Percentiles rank a stretch among this genome's conserved stretches.
phyloP scores from a whole-genome alignment of 345 rosid genomes.

The Boechera stricta region DNA sequence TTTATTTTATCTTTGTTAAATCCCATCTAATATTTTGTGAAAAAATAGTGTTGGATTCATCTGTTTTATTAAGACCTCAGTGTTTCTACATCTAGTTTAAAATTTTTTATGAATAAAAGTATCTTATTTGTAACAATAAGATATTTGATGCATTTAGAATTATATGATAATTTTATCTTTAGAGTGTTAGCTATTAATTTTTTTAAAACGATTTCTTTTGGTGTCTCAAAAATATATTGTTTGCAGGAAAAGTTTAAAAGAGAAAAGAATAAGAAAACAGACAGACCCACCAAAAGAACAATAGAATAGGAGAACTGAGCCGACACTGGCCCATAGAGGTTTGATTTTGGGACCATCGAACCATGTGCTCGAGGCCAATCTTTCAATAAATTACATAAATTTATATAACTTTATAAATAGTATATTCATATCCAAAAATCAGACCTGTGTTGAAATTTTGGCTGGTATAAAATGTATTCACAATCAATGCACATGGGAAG shows the following conservation, averaged over 20 bases:
- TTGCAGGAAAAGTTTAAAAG: not conserved
- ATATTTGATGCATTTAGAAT: no score
- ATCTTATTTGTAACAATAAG: no score
- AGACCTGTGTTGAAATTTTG: constrained; percentile 19
- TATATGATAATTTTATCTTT: no score
- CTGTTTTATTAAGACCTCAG: not conserved
- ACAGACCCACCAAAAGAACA: constrained; percentile 22
- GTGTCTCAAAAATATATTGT: not conserved
- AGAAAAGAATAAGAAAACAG: constrained; percentile 9
- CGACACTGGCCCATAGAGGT: constrained; percentile 39
- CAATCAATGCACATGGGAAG: constrained; percentile 37
- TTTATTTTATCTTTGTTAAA: no score
- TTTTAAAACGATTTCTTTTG: not conserved
- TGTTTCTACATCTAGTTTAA: not conserved
- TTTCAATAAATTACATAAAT: constrained; percentile 19
- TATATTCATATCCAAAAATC: not conserved
- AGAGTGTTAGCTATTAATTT: not conserved
- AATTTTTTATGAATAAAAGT: not conserved
- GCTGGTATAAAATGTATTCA: constrained; percentile 33
- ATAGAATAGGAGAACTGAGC: constrained; percentile 30
- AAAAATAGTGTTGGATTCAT: not conserved
- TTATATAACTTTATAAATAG: not conserved
- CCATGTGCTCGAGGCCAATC: constrained; percentile 41
- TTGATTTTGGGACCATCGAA: constrained; percentile 41
- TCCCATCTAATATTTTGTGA: not conserved